Conservation (phyloP, 257 asterid genomes). For the Solanum gracilifrons region DNA sequence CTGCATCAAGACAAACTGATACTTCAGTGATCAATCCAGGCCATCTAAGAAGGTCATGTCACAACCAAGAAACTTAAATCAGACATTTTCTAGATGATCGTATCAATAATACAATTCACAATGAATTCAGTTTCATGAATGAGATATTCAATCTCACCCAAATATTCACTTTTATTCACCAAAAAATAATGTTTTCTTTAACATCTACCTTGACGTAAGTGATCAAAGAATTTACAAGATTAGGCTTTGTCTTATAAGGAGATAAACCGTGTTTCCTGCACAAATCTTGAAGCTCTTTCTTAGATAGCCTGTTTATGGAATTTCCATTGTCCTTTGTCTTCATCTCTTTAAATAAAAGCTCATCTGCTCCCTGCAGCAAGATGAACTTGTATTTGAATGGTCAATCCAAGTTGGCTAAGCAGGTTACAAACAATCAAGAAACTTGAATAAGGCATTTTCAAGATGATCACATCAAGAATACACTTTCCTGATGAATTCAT, state of each 20-base stretch:
- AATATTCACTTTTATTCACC: neutral
- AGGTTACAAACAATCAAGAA: neutral
- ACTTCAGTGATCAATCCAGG: neutral
- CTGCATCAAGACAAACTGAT: neutral
- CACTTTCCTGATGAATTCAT: neutral
- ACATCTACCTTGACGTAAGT: neutral
- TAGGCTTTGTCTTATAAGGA: constrained; percentile 7
- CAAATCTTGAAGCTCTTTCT: constrained; percentile 5
- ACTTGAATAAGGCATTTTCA: neutral
- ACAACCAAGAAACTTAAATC: neutral
- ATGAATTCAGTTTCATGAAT: neutral
- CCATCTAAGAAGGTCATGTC: neutral
- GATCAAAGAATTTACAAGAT: constrained; percentile 2
- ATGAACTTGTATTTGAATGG: neutral
- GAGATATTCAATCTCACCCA: neutral
- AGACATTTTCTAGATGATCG: neutral
- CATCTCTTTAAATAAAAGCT: neutral
- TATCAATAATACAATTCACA: neutral
- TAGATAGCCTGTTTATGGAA: neutral
- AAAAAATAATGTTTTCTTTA: neutral
- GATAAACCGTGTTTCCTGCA: constrained; percentile 5
- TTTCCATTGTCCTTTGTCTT: neutral
- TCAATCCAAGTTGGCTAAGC: neutral
- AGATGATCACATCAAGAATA: neutral
- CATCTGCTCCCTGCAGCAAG: neutral